phyloP scores from a whole-genome alignment of 352 stramenopile genomes.

The Pilasporangium apinafurcum region DNA sequence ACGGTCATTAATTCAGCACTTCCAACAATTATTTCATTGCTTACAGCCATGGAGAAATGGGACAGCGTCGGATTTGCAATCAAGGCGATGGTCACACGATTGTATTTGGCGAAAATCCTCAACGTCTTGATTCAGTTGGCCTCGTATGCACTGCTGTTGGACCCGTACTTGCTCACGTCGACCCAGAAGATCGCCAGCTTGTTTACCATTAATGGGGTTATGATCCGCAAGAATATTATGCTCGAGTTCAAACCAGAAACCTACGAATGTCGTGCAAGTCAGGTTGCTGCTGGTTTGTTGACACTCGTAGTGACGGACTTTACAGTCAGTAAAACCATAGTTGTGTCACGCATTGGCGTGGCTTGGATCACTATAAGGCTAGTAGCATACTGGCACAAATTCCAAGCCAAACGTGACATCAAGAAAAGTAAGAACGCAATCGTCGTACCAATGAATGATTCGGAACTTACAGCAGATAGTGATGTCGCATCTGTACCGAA shows the following conservation, averaged over 20 bases:
- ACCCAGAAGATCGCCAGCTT: slow-evolving; percentile 22
- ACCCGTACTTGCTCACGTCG: slow-evolving; percentile 54
- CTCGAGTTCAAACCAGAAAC: slow-evolving; percentile 44
- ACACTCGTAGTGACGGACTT: slow-evolving; percentile 77
- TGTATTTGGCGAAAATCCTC: slow-evolving; percentile 81
- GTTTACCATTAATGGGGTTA: slow-evolving; percentile 31
- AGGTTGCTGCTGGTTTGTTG: slow-evolving; percentile 54
- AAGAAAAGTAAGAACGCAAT: slow-evolving; percentile 9
- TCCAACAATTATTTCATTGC: slow-evolving; percentile 49
- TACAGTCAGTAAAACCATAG: slow-evolving; percentile 49
- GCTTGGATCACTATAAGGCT: slow-evolving; percentile 13
- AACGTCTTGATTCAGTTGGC: slow-evolving; percentile 79
- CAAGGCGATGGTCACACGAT: slow-evolving; percentile 73
- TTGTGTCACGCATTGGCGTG: slow-evolving; percentile 19
- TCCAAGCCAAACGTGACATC: slow-evolving; percentile 13
- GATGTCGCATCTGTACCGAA: no score
- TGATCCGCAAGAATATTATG: slow-evolving; percentile 55
- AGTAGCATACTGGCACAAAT: slow-evolving; percentile 4
- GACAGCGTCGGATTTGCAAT: slow-evolving; percentile 74
- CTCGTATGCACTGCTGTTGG: slow-evolving; percentile 61
- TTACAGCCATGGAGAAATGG: slow-evolving; percentile 71
- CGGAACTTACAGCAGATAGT: neutral
- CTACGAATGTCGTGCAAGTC: slow-evolving; percentile 53
- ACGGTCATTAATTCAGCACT: slow-evolving; percentile 72
- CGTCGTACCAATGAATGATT: slow-evolving; percentile 11